Evolutionary conservation across 441 rosid species (phyloP), one percentile per base, ranked within the genome.

Genomic region (Iberis amara): DNA sequence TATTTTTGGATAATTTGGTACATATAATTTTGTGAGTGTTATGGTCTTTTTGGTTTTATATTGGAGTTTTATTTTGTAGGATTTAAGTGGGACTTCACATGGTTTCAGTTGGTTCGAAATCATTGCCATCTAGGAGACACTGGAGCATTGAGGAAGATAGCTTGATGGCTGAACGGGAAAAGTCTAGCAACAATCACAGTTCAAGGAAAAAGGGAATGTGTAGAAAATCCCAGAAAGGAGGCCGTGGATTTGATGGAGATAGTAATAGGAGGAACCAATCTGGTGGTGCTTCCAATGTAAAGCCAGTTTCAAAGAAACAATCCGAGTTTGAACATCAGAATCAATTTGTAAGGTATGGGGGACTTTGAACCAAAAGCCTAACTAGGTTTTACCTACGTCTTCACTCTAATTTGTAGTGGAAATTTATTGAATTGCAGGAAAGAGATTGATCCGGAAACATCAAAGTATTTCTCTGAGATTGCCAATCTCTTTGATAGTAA

Each of bases 381-480:
- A 32, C 21, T 18, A 18, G 21, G 33, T 23, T 21, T 23, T 6
- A 5, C 24, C 21, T 26, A 13, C 0, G 3, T 26, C 28, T 8
- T 41, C 24, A 35, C 38, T 28, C 57, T 44, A 11, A 7, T 47
- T 35, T 35, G 1, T 12, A 18, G 31, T 46, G 38, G 21, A 28
- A 4, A 0, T 12, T 35, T 33, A 15, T 11, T 44, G 52, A 53
- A 44, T 61, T 76, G 64, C 62, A 89, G 97, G 83, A 81, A 86
- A 47, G 92, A 81, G 76, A 77, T 92, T 58, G 92, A 92, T 65
- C 94, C 97, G 21, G 91, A 78, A 46, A 79, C 85, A 4, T 66
- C 75, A 21, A 84, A 84, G 70, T 84, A 84, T 74, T 92, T 89
- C 59, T 68, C 81, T 11, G 97, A 89, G 72, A 92, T 86, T 73